These are phyloP conservation scores for Blastomyces gilchristii DNA, from an alignment of 2,329 filamentous ascomycete species.

Conservation along the genomic window DNA sequence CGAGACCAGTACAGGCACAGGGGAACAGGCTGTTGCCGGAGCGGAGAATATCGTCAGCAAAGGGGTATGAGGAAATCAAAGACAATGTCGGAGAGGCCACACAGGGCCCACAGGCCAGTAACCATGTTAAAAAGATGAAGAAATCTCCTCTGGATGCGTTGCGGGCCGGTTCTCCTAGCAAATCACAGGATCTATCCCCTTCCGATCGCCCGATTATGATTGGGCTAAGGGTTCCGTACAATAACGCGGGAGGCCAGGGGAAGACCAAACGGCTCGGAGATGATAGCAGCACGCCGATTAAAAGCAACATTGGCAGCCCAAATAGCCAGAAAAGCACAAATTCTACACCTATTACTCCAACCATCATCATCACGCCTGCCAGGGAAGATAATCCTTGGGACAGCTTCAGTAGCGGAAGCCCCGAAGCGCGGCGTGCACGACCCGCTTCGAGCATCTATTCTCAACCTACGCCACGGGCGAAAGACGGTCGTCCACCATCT, in stretches of 20 bases:
- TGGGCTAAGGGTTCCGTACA: conserved; percentile 33
- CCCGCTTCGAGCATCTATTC: conserved; percentile 38
- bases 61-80: conserved; percentile 18
- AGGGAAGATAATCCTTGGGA: conserved; percentile 31
- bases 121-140: conserved; percentile 8
- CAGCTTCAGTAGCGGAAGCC: conserved; percentile 16
- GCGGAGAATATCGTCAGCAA: conserved; percentile 15
- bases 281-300: conserved; percentile 13
- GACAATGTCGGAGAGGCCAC: conserved; percentile 12
- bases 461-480: conserved; percentile 27
- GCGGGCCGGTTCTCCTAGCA: conserved; percentile 17
- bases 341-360: conserved; percentile 34
- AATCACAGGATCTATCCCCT: conserved; percentile 33
- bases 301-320: conserved; percentile 16
- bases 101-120: conserved; percentile 10
- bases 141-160: conserved; percentile 7
- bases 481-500: conserved; percentile 11
- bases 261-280: conserved; percentile 17
- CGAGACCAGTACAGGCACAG: conserved; percentile 10
- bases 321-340: conserved; percentile 18
- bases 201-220: conserved; percentile 39
- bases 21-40: conserved; percentile 18
- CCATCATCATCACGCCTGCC: conserved; percentile 39
- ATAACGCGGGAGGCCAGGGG: conserved; percentile 12
- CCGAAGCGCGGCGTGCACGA: conserved; percentile 21